Base-by-base conservation (phyloP, 2,329 filamentous ascomycete species). In the Cordyceps cicadae region DNA sequence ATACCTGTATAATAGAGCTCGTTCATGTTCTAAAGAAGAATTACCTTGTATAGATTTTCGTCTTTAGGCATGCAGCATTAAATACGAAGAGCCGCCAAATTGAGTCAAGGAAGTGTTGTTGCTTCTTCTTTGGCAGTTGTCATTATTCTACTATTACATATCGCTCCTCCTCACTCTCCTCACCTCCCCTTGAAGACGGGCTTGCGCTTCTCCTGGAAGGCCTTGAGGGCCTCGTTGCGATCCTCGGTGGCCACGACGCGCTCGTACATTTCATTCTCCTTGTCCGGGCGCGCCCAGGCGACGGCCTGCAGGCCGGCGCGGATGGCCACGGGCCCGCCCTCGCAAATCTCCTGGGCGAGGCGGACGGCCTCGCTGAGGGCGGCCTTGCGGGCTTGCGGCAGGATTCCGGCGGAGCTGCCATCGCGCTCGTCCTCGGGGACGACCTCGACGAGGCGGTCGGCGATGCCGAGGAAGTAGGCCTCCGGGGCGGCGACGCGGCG, bases 391-490 rank as follows among this genome's bases (percentile, higher is more conserved):
- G 89, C 88, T 37, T 77, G 75, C 5, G 77, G 76, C 58, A 86
- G 77, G 56, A 88, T 68, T 50, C 75, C 68, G 12, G 68, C 68
- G 14, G 66, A 3, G 12, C 39, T 68, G 32, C 39, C 68, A 29
- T 73, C 73, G 46, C 76, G 75, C 66, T 74, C 72, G 57, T 84
- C 79, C 66, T 85, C 80, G 6, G 84, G 82, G 24, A 83, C 75
- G 24, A 96, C 81, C 74, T 97, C 89, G 26, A 97, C 90, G 34
- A 97, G 76, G n/a, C 93, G 81, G 75, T 97, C 92, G 50, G 90
- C 92, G 39, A 99, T 80, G 1, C 94, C 94, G 19, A 97, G 76
- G 72, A 95, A 94, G 75, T 96, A 96, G 0, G 94, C 90, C 76
- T 97, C 94, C 1, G 89, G 78, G 0, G 86, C 93, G 9, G 82